A percentile compares a stretch with the other conserved stretches of the same genome.
These are phyloP conservation scores for Colletotrichum lini DNA, from an alignment of 2,329 filamentous ascomycete genomes.

Conservation along the genomic window DNA sequence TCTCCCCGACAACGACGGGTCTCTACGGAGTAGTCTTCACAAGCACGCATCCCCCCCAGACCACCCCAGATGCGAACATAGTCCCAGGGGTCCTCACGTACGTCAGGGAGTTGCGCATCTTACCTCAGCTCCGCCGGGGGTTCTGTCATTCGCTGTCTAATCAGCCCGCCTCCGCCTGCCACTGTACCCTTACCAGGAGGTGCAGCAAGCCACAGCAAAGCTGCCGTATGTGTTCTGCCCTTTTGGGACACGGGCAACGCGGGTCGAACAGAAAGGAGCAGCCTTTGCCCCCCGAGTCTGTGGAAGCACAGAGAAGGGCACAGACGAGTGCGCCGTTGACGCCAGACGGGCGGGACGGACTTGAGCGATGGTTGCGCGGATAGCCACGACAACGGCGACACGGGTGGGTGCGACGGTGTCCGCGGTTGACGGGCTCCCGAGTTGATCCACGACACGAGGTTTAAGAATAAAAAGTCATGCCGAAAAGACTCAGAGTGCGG, in stretches of 20 bases:
- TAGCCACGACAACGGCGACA: conserved; percentile 10
- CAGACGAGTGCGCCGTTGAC: conserved; percentile 31
- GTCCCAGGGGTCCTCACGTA: conserved; percentile 38
- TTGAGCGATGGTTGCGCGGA: conserved; percentile 8
- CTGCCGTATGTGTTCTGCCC: conserved; percentile 33
- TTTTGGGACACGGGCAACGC: conserved; percentile 29
- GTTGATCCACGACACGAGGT: not conserved
- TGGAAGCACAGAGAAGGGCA: conserved; percentile 42
- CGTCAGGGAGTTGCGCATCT: conserved; percentile 35
- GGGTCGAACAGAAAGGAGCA: conserved; percentile 24
- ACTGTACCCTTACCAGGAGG: not conserved
- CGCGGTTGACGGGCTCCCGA: conserved; percentile 4
- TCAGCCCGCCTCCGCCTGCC: conserved; percentile 19
- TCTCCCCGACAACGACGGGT: conserved; percentile 36
- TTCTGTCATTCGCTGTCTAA: conserved; percentile 27
- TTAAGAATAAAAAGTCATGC: conserved; percentile 16
- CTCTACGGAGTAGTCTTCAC: conserved; percentile 1
- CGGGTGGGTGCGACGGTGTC: conserved; percentile 26
- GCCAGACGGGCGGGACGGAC: conserved; percentile 35
- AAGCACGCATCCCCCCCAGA: not conserved
- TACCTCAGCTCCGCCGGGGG: conserved; percentile 33
- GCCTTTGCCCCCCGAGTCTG: conserved; percentile 22
- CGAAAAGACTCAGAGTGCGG: conserved; percentile 19
- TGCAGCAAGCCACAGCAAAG: conserved; percentile 35
- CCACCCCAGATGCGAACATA: not conserved